phyloP scores from a whole-genome alignment of 169 alveolate species.

The Plasmodium vinckei region DNA sequence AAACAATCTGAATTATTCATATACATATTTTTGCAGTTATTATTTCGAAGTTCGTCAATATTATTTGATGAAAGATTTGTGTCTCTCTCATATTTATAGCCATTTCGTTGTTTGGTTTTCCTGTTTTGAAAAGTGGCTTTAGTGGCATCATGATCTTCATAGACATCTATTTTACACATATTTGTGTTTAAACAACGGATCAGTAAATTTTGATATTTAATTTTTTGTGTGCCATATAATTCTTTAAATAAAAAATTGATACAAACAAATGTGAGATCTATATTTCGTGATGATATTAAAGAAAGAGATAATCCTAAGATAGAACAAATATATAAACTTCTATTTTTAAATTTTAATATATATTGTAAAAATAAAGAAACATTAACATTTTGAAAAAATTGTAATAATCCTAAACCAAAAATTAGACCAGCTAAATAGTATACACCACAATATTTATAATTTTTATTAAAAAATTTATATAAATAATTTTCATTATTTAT shows the following conservation, averaged over 20 bases:
- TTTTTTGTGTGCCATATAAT: conserved; percentile 5
- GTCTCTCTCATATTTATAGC: no score
- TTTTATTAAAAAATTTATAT: conserved; percentile 67
- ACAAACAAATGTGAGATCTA: conserved; percentile 30
- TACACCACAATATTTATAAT: conserved; percentile 65
- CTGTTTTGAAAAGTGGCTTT: no score
- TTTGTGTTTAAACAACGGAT: conserved; percentile 24
- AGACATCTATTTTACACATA: background rate
- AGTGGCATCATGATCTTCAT: no score
- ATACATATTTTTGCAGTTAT: background rate
- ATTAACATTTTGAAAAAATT: conserved; percentile 55
- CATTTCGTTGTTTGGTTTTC: no score
- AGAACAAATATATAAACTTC: conserved; percentile 66
- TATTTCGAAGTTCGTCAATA: conserved; percentile 2
- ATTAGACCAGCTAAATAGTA: conserved; percentile 65
- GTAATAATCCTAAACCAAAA: conserved; percentile 71
- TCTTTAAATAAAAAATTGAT: conserved; percentile 41
- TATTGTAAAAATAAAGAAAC: conserved; percentile 53
- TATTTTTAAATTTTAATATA: conserved; percentile 71
- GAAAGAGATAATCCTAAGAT: conserved; percentile 61
- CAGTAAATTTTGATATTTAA: conserved; percentile 19
- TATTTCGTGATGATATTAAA: conserved; percentile 47
- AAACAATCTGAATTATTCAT: conserved; percentile 8
- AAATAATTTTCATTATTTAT: conserved; percentile 58
- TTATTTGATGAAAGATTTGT: no score